Base-by-base conservation (phyloP, 768 basidiomycete genomes). In the Mycena floridula region DNA sequence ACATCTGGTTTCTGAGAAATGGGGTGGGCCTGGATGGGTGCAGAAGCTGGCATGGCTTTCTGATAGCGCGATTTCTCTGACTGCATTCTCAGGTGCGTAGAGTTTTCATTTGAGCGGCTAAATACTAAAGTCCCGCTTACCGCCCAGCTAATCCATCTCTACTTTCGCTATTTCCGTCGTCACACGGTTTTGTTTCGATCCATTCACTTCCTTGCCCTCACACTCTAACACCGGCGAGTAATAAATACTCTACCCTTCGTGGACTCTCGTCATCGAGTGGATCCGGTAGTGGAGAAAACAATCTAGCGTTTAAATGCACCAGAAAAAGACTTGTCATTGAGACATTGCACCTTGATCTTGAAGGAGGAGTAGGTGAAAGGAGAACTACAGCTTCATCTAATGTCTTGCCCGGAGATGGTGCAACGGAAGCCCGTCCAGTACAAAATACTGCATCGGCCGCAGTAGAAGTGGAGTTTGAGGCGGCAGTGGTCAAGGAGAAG, bases 261-360 rank as follows among this genome's bases (percentile, higher is more conserved):
- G 93, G 91, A 11, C 68, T 95, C 39, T 73, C 77, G 2, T 73
- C 78, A 20, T 66, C 72, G 15, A 64, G 59, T 26, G 66, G 67
- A 3, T 67, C 65, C 11, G 74, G 75, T 6, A 80, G 81, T n/a
- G 88, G 93, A 7, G 94, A 97, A 61, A 98, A 98, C 64, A 97
- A 98, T 55, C 73, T 99, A 7, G 92, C 87, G 11, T 99, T 98
- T 74, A 88, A 84, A 59, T 87, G 89, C 56, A 96, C 84, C 55
- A 72, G 94, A 54, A 91, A 88, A 59, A 70, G 91, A 40, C 72
- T 97, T 45, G 67, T 94, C 18, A 79, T 98, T 53, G 95, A 97
- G 67, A 97, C 92, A 21, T 68, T 97, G 47, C 91, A 95, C 63
- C 69, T 95, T 21, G 84, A 87, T 59, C 68, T 89, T 27, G 88